Base-by-base conservation (phyloP, 208 protist species). In the Trypanosoma rangeli region DNA sequence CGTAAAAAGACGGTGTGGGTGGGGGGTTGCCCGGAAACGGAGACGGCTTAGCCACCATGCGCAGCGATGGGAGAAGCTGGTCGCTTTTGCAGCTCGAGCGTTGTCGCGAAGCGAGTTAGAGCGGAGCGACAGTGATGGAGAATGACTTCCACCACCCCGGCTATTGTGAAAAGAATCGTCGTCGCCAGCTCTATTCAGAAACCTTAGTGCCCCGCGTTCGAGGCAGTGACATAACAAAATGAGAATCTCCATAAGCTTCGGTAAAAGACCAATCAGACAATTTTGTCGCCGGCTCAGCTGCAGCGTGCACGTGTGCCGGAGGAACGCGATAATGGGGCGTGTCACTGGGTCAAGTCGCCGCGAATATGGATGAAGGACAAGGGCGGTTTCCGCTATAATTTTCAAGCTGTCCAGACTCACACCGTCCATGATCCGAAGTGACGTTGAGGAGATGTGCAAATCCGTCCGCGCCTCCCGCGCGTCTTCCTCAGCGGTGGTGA, bases 181-280 rank as follows among this genome's bases (percentile, higher is more conserved):
- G 22, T 5, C 26, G 12, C 48, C 13, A 28, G 18, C 26, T 37
- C 42, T 61, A 35, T 26, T 61, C 28, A 28, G 24, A 33, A 52
- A 61, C 35, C 8, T 28, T n/a, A 44, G 18, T 5, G 62, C 48
- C n/a, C 63, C 63, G 7, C 15, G n/a, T 26, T 76, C 70, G 18
- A 76, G 56, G 16, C 29, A 35, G 2, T 58, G 28, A 44, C 64
- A 76, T 0, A 76, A 48, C 39, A 76, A 26, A 58, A 70, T 70
- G 53, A 76, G 54, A 53, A 76, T 70, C 18, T 76, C 70, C 70
- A 76, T 70, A 10, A 76, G 56, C 24, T 70, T 69, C n/a, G 70
- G 70, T 15, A 76, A 24, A 31, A 76, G 57, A 12, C 48, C 52
- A 49, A 76, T 46, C 1, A 60, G 18, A 35, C 59, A 60, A 37